Percentiles rank a stretch among this genome's conserved stretches.
These are phyloP conservation scores for Agaricus sinodeliciosus DNA, from an alignment of 768 basidiomycete species.

Conservation along the genomic window DNA sequence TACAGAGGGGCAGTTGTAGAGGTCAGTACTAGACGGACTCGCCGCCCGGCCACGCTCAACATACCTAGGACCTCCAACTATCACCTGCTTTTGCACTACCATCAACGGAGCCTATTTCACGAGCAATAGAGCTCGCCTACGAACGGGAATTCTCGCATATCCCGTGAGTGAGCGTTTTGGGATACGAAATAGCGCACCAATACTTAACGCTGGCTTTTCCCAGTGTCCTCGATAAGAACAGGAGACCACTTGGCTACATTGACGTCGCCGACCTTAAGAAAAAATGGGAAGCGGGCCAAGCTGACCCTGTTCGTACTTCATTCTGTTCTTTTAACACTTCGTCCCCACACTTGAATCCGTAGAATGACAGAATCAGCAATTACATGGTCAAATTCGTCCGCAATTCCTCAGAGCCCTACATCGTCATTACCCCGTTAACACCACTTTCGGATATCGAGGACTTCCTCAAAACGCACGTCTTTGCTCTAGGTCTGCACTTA, in stretches of 20 bases:
- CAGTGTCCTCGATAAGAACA: constrained; percentile 69
- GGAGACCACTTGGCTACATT: constrained; percentile 79
- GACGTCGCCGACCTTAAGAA: constrained; percentile 70
- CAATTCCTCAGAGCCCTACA: constrained; percentile 57
- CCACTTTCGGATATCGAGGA: constrained; percentile 75
- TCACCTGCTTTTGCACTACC: constrained; percentile 86
- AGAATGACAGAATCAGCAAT: constrained; percentile 66
- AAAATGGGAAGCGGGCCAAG: constrained; percentile 70
- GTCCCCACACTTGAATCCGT: background rate
- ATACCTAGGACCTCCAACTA: constrained; percentile 61
- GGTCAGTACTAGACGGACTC: constrained; percentile 32
- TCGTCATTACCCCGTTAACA: constrained; percentile 74
- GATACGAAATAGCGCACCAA: background rate
- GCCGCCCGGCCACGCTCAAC: background rate
- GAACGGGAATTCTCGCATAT: constrained; percentile 93
- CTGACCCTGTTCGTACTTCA: constrained; percentile 53
- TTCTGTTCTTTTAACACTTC: background rate
- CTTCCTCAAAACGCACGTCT: constrained; percentile 67
- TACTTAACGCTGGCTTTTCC: background rate
- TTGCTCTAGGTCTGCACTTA: constrained; percentile 57
- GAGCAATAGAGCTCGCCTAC: constrained; percentile 82
- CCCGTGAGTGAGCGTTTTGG: constrained; percentile 44
- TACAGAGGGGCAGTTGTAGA: constrained; percentile 91
- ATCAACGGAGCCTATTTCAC: constrained; percentile 58
- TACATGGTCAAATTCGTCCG: constrained; percentile 77